Evolutionary conservation across 2,329 filamentous ascomycete genomes (phyloP).

Genomic region (Cadophora sp.): DNA sequence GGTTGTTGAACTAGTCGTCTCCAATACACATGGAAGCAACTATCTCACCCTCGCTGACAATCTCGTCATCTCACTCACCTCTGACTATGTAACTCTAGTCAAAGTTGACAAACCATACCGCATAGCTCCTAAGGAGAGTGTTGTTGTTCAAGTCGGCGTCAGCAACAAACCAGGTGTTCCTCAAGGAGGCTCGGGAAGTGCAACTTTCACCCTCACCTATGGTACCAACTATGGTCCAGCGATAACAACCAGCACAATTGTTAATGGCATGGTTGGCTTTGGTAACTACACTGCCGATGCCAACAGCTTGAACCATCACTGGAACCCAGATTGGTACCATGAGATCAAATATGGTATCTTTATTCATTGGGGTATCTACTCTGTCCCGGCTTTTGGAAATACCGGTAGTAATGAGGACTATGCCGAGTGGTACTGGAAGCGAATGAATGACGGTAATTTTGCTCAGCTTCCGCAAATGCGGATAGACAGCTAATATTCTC

Average conservation of each 20-base stretch:
- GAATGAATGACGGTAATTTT: constrained; percentile 37
- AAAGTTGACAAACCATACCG: constrained; percentile 48
- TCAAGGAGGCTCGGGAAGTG: constrained; percentile 33
- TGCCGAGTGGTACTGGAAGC: constrained; percentile 53
- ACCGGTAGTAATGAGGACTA: constrained; percentile 24
- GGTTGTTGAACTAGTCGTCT: constrained; percentile 48
- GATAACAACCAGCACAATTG: background rate
- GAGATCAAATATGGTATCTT: constrained; percentile 62
- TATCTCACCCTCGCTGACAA: constrained; percentile 29
- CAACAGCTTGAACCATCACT: constrained; percentile 47
- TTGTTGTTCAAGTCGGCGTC: constrained; percentile 43
- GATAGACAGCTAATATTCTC: constrained; percentile 2
- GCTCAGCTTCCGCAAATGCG: background rate
- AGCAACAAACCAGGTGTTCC: constrained; percentile 39
- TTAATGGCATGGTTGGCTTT: constrained; percentile 41
- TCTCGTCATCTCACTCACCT: constrained; percentile 41
- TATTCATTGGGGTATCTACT: constrained; percentile 60
- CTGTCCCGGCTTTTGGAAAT: constrained; percentile 61
- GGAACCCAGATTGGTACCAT: constrained; percentile 59
- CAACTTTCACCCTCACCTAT: background rate
- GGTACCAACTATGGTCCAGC: background rate
- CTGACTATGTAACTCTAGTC: constrained; percentile 50
- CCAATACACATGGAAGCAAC: constrained; percentile 45
- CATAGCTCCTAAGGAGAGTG: constrained; percentile 52
- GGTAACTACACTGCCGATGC: constrained; percentile 44